phyloP scores from a whole-genome alignment of 192 early-diverging fungal species.

The Lobulomyces angularis region DNA sequence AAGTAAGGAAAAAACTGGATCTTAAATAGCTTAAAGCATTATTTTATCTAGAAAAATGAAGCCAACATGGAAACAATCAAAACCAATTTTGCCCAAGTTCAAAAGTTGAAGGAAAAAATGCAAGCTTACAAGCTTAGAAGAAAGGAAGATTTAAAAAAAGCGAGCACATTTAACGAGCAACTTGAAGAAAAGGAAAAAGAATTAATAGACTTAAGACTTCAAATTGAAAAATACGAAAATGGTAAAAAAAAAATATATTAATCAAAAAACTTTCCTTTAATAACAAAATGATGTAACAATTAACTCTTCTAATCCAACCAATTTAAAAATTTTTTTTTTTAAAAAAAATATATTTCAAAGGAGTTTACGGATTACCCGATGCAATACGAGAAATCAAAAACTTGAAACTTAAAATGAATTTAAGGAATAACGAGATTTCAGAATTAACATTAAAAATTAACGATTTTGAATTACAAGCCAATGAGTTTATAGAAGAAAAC shows the following conservation, averaged over 20 bases:
- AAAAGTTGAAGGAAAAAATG: conserved; percentile 23
- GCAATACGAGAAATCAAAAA: conserved; percentile 35
- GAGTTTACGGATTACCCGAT: conserved; percentile 31
- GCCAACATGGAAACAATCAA: conserved; percentile 12
- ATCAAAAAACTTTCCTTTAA: no score
- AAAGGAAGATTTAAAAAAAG: conserved; percentile 11
- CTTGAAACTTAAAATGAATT: conserved; percentile 18
- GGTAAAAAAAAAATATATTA: conserved; percentile 9
- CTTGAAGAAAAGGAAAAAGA: conserved; percentile 28
- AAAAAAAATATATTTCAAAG: conserved; percentile 7
- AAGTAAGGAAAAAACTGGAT: no score
- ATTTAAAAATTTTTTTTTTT: conserved; percentile 4
- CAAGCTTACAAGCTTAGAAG: conserved; percentile 15
- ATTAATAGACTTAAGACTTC: conserved; percentile 17
- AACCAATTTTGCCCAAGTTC: conserved; percentile 9
- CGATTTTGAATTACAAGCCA: conserved; percentile 26
- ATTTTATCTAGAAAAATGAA: no score
- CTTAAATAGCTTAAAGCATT: no score
- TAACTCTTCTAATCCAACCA: no score
- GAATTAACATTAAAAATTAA: conserved; percentile 22
- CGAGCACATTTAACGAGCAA: conserved; percentile 15
- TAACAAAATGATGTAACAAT: no score
- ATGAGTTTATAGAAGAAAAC: conserved; percentile 36
- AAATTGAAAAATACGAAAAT: conserved; percentile 28
- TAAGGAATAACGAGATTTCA: conserved; percentile 28